Conservation (phyloP, 768 basidiomycete genomes). For the Psilocybe tampanensis region DNA sequence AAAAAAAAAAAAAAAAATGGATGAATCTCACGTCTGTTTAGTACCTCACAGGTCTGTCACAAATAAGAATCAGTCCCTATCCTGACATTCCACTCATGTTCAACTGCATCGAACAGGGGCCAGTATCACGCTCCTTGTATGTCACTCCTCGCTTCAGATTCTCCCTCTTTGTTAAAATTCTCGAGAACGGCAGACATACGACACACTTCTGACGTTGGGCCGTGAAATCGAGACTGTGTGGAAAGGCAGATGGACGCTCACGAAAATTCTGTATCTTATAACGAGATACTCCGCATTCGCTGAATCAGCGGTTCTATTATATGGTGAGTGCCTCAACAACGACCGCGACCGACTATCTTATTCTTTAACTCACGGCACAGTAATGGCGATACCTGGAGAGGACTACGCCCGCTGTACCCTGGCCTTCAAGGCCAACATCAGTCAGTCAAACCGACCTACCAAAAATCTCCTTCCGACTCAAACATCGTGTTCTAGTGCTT, state of each 20-base stretch:
- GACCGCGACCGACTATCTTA: too few relatives aligned
- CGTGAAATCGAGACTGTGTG: slow-evolving; percentile 20
- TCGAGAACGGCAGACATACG: slow-evolving; percentile 13
- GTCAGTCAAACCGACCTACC: slow-evolving; percentile 1
- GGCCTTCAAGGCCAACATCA: slow-evolving; percentile 14
- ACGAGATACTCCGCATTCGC: slow-evolving; percentile 22
- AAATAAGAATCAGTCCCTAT: background rate
- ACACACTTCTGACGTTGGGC: slow-evolving; percentile 19
- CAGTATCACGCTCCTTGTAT: slow-evolving; percentile 10
- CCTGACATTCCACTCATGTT: too few relatives aligned
- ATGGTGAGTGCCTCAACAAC: slow-evolving; percentile 15
- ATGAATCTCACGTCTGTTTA: background rate
- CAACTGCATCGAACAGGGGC: background rate
- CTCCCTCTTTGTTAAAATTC: background rate
- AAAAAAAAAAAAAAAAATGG: too few relatives aligned
- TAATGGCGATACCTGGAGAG: slow-evolving; percentile 12
- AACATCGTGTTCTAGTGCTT: slow-evolving; percentile 12
- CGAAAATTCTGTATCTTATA: slow-evolving; percentile 21
- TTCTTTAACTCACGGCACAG: too few relatives aligned
- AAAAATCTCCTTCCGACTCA: background rate
- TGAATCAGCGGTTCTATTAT: slow-evolving; percentile 22
- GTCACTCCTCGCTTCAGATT: background rate
- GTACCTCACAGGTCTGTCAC: slow-evolving; percentile 10
- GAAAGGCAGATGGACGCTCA: slow-evolving; percentile 15
- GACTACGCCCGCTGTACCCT: slow-evolving; percentile 10